Evolutionary conservation across 2,329 filamentous ascomycete species (phyloP), one percentile per base, ranked within the genome.

Genomic region (Calonectria fujianensis): DNA sequence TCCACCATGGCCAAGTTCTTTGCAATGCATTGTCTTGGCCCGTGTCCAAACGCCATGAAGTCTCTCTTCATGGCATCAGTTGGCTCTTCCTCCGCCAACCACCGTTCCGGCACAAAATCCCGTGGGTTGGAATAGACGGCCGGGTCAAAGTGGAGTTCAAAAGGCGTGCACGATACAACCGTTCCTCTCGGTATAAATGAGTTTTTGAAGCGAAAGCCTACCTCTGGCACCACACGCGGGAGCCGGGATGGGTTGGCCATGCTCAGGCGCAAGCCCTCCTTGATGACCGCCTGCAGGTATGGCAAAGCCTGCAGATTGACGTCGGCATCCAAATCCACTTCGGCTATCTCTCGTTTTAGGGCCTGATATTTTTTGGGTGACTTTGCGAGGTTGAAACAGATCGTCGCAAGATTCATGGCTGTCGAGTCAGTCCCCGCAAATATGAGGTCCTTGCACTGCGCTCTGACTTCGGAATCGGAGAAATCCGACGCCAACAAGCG

Each of bases 351-450:
- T 16, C 54, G n/a, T 63, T 51, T 51, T 10, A 73, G 41, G 20
- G 41, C 71, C n/a, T 32, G 7, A 32, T 72, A 75, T 66, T 84
- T 83, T 5, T 85, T 80, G 4, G 88, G 87, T 67, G 86, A 79
- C 63, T 86, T 84, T 4, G 85, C 82, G 32, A 90, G 77, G 73
- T 86, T 82, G 82, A 87, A 89, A 52, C 86, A 83, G 2, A 90
- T 85, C 1, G 86, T 89, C 8, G 86, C 85, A 27, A 90, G 80
- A 73, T 88, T 90, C 84, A 89, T 89, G 20, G 86, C 87, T 4
- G 87, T 90, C 0, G 87, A 87, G 78, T 91, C 89, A 0, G 89
- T 89, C 1, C 89, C 89, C 1, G 89, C 89, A 80, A 90, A 91
- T 32, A 89, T 86, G 4, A 91, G 80, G 76, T 91, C 90, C 76